Percentiles rank a stretch among this genome's conserved stretches.
Conservation (phyloP, 2,329 filamentous ascomycete genomes). For the Curvularia spicifera region DNA sequence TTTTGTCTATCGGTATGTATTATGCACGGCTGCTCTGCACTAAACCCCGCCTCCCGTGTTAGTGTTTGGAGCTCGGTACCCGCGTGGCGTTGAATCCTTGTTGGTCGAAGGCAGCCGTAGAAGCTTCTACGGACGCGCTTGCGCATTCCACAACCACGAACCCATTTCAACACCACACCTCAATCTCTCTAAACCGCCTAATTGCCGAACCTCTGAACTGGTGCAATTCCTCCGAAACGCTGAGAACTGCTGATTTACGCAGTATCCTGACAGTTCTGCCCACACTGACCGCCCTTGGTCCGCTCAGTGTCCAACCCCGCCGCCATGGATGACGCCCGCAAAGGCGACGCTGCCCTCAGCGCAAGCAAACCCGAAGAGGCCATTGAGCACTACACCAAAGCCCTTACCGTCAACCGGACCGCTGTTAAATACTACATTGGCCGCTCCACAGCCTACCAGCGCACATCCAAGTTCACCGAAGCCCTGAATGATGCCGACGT, state of each 20-base stretch:
- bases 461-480: conserved; percentile 59
- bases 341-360: conserved; percentile 68
- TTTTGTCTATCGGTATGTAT: background rate
- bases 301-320: conserved; percentile 25
- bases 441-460: conserved; percentile 79
- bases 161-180: background rate
- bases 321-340: conserved; percentile 60
- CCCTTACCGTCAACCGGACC: conserved; percentile 67
- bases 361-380: conserved; percentile 70
- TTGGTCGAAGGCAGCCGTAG: conserved; percentile 12
- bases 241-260: too few species aligned
- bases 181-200: background rate
- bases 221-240: too few species aligned
- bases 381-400: conserved; percentile 68
- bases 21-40: background rate
- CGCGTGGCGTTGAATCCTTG: conserved; percentile 11
- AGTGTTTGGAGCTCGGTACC: background rate
- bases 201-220: too few species aligned
- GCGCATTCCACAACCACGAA: background rate
- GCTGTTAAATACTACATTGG: conserved; percentile 82
- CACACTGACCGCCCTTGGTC: background rate
- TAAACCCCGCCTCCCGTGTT: background rate
- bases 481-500: conserved; percentile 56
- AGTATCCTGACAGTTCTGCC: background rate
- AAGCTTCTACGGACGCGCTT: conserved; percentile 15